phyloP scores from a whole-genome alignment of 2,329 filamentous ascomycete species.

The Colletotrichum scovillei region DNA sequence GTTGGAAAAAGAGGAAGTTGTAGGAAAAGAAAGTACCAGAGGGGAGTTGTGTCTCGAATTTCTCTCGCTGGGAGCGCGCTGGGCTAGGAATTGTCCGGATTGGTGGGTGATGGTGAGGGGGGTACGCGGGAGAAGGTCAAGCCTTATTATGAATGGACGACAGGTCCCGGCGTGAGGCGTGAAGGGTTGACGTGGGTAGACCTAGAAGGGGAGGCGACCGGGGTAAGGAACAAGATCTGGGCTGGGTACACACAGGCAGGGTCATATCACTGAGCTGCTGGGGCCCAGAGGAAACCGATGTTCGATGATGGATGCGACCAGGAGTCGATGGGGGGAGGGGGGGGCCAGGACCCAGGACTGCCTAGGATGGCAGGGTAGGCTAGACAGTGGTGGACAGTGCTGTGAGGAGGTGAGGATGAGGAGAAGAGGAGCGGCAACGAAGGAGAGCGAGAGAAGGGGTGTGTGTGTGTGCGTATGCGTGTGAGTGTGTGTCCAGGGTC shows the following conservation, averaged over 20 bases:
- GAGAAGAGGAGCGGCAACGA: slow-evolving; percentile 1
- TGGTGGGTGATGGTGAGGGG: slow-evolving; percentile 34
- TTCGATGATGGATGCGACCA: slow-evolving; percentile 33
- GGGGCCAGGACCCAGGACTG: slow-evolving; percentile 27
- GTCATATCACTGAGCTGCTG: slow-evolving; percentile 34
- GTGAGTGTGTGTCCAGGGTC: neutral
- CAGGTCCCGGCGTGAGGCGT: slow-evolving; percentile 35
- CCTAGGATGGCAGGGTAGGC: slow-evolving; percentile 21
- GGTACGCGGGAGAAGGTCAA: slow-evolving; percentile 36
- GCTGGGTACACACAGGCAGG: slow-evolving; percentile 32
- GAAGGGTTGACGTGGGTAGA: slow-evolving; percentile 35
- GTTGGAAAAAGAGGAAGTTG: slow-evolving; percentile 21
- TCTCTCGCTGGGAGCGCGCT: slow-evolving; percentile 33
- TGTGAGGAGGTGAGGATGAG: slow-evolving; percentile 13
- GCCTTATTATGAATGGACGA: slow-evolving; percentile 37
- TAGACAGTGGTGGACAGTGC: slow-evolving; percentile 21
- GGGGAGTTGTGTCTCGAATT: slow-evolving; percentile 35
- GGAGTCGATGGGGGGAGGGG: slow-evolving; percentile 27
- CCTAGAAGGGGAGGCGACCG: slow-evolving; percentile 27
- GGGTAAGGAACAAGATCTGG: slow-evolving; percentile 36
- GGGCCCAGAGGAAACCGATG: slow-evolving; percentile 24
- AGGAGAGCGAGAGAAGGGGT: neutral
- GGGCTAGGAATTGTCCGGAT: slow-evolving; percentile 30
- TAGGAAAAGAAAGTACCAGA: slow-evolving; percentile 36
- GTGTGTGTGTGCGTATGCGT: neutral